Conservation (phyloP, 768 basidiomycete genomes). For the Kwoniella europaea region DNA sequence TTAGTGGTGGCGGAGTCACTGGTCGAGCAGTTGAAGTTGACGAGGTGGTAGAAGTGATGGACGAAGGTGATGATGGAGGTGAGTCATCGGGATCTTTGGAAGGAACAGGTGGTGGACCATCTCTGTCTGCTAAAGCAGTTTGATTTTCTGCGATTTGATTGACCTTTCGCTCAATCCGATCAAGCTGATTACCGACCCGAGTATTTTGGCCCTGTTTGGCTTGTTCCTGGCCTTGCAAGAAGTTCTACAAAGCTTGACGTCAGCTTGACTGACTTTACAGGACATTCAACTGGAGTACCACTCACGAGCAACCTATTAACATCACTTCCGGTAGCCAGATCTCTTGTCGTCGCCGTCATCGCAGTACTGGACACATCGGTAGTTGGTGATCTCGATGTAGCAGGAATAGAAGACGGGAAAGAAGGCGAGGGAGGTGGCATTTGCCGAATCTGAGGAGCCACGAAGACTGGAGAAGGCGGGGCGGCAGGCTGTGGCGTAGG, state of each 20-base stretch:
- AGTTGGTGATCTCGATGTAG: conserved; percentile 17
- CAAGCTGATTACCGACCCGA: conserved; percentile 71
- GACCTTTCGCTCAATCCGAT: conserved; percentile 72
- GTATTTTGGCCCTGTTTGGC: conserved; percentile 69
- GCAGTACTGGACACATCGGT: conserved; percentile 4
- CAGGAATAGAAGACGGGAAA: conserved; percentile 34
- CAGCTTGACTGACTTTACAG: background rate
- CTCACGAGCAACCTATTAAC: conserved; percentile 60
- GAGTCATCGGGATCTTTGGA: conserved; percentile 45
- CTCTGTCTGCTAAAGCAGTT: conserved; percentile 42
- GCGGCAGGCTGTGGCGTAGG: background rate
- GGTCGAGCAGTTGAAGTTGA: conserved; percentile 59
- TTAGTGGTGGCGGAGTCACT: conserved; percentile 40
- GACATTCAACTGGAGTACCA: background rate
- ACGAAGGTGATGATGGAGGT: conserved; percentile 63
- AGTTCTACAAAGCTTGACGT: conserved; percentile 45
- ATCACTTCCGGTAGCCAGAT: conserved; percentile 58
- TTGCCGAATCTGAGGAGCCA: background rate
- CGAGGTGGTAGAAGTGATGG: conserved; percentile 59
- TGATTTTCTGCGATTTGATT: conserved; percentile 65
- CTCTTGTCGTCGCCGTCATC: background rate
- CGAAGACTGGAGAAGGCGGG: background rate
- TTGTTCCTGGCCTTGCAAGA: conserved; percentile 70
- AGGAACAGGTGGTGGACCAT: conserved; percentile 47
- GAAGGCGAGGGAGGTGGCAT: conserved; percentile 40